A percentile compares a stretch with the other conserved stretches of the same genome.
Conservation (phyloP, 129 eudicot species). For the Cynara cardunculus region DNA sequence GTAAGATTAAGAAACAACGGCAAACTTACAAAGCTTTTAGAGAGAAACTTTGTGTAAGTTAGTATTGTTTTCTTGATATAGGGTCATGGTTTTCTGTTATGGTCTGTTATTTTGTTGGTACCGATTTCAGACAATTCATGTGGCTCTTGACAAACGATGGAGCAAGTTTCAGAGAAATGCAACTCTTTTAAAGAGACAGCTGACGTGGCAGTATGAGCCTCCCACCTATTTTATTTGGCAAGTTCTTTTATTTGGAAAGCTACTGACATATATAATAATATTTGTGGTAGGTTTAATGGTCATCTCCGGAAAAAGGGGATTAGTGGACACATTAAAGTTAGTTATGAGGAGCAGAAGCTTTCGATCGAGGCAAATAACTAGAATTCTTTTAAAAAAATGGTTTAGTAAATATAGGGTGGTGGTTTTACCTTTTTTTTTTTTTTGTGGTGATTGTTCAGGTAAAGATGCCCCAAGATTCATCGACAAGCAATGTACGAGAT, state of each 20-base stretch:
- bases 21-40: conserved; percentile 71
- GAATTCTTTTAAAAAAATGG: background rate
- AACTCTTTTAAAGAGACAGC: conserved; percentile 57
- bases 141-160: conserved; percentile 63
- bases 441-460: conserved; percentile 40
- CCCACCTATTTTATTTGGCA: too few species aligned
- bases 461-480: conserved; percentile 95
- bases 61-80: conserved; percentile 1
- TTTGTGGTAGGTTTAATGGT: conserved; percentile 67
- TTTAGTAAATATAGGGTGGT: background rate
- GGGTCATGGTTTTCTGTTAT: background rate
- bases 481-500: conserved; percentile 67
- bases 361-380: conserved; percentile 66
- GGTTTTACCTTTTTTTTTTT: too few species aligned
- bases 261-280: background rate
- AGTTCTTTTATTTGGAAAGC: background rate
- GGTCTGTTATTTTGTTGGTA: background rate
- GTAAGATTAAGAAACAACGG: conserved; percentile 57
- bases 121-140: conserved; percentile 54
- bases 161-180: conserved; percentile 80
- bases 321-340: conserved; percentile 68
- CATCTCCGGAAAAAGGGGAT: conserved; percentile 84
- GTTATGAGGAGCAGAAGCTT: conserved; percentile 78
- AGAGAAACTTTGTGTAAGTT: conserved; percentile 66
- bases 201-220: conserved; percentile 74